phyloP scores from a whole-genome alignment of 352 stramenopile genomes.

The Blastocystis sp. region DNA sequence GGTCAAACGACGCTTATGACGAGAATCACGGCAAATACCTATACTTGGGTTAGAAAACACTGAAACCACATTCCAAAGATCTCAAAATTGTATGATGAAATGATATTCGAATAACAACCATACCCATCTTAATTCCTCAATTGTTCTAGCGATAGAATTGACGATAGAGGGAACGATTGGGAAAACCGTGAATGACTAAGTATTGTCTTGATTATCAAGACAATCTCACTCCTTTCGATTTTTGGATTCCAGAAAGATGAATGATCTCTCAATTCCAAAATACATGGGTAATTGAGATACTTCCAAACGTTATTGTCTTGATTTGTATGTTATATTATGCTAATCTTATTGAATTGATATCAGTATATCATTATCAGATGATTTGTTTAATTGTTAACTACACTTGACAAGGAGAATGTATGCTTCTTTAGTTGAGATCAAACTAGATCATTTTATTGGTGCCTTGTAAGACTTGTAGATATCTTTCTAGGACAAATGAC shows the following conservation, averaged over 20 bases:
- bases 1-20: too few relatives aligned
- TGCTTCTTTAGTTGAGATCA: too few relatives aligned
- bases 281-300: background rate
- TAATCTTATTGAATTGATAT: too few relatives aligned
- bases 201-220: background rate
- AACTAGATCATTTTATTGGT: too few relatives aligned
- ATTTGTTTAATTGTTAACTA: too few relatives aligned
- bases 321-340: too few relatives aligned
- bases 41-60: background rate
- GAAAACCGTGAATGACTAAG: background rate
- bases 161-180: background rate
- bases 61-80: background rate
- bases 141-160: constrained; percentile 47
- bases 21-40: too few relatives aligned
- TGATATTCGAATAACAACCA: background rate
- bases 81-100: background rate
- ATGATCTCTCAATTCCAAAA: background rate
- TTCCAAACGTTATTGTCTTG: background rate
- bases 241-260: background rate
- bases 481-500: too few relatives aligned
- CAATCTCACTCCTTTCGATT: background rate
- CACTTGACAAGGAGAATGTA: too few relatives aligned
- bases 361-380: too few relatives aligned
- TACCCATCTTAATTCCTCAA: constrained; percentile 36
- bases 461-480: too few relatives aligned